Percentiles rank a stretch among this genome's conserved stretches.
Evolutionary conservation across 495 filamentous ascomycete species (phyloP).

Genomic region (Delitschia confertaspora): DNA sequence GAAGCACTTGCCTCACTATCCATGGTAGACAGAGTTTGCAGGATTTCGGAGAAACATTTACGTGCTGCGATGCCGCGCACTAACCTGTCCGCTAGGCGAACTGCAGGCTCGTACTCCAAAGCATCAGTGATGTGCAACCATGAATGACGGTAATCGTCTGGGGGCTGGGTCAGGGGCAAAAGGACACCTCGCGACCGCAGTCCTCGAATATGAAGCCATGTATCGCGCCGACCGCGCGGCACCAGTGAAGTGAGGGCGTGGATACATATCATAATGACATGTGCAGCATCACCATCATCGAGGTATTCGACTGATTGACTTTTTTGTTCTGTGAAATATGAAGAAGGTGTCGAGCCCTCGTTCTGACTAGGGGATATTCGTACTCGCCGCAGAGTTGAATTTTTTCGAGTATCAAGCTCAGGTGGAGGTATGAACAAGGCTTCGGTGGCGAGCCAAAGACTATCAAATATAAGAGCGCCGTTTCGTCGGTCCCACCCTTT

Average conservation of each 20-base stretch:
- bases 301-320: constrained; percentile 32
- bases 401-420: constrained; percentile 39
- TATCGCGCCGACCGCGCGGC: constrained; percentile 37
- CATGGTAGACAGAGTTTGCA: constrained; percentile 31
- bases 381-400: constrained; percentile 21
- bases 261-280: constrained; percentile 47
- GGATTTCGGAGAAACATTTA: constrained; percentile 45
- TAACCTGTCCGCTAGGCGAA: constrained; percentile 48
- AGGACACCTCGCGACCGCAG: constrained; percentile 48
- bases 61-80: constrained; percentile 47
- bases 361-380: constrained; percentile 1
- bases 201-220: constrained; percentile 44
- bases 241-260: constrained; percentile 49
- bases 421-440: constrained; percentile 58
- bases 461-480: constrained; percentile 55
- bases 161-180: constrained; percentile 9
- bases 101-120: constrained; percentile 54
- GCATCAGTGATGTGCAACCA: constrained; percentile 37
- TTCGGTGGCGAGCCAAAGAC: constrained; percentile 65
- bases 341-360: neutral
- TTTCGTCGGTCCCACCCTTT: constrained; percentile 24
- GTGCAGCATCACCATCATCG: constrained; percentile 47
- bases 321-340: neutral
- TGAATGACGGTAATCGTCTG: constrained; percentile 8
- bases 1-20: too few relatives aligned